Conservation (phyloP, 164 flowering plant species). For the Magnolia changhungtana region DNA sequence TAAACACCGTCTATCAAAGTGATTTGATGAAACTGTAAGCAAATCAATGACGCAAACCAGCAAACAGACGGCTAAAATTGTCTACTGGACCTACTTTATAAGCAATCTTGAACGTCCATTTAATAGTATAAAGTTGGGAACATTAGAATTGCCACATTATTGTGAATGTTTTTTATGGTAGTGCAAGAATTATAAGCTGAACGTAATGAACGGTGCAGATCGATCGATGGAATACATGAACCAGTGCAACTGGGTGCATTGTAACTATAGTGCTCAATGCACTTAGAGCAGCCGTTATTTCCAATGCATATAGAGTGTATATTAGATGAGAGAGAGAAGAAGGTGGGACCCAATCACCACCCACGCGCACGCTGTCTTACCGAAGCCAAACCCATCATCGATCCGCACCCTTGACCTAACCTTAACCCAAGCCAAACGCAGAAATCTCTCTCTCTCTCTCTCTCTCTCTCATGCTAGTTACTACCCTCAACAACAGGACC, state of each 20-base stretch:
- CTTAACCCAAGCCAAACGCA: conserved; percentile 37
- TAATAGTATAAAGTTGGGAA: no score
- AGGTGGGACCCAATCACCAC: conserved; percentile 61
- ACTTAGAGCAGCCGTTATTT: background rate
- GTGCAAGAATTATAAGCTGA: no score
- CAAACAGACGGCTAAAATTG: no score
- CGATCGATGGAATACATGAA: background rate
- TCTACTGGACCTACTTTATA: no score
- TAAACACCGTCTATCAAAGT: no score
- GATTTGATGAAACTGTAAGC: no score
- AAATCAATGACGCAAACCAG: no score
- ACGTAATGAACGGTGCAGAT: background rate
- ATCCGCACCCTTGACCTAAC: conserved; percentile 54
- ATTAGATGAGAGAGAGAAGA: conserved; percentile 8
- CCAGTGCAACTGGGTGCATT: background rate
- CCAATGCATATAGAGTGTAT: background rate
- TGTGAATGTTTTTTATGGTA: no score
- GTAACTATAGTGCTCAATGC: background rate
- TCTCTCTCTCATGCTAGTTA: conserved; percentile 14
- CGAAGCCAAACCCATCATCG: conserved; percentile 40
- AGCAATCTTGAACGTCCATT: no score
- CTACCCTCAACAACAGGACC: background rate
- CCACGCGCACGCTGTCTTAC: conserved; percentile 73
- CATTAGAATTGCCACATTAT: no score
- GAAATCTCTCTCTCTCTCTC: background rate